phyloP scores from a whole-genome alignment of 495 filamentous ascomycete species.

The Trichoderma gamsii region DNA sequence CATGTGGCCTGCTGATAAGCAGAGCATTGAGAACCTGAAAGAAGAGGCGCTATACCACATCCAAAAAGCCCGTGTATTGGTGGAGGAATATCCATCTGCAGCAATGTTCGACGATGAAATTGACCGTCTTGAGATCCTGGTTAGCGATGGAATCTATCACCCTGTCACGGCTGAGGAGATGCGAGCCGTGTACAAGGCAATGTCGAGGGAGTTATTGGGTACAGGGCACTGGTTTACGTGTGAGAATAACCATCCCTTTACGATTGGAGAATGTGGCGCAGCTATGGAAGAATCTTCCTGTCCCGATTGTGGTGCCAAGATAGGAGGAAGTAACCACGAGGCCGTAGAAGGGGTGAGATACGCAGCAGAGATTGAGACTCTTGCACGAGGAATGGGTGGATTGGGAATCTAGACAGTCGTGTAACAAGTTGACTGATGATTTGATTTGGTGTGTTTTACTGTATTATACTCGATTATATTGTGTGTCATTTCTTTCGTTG shows the following conservation, averaged over 20 bases:
- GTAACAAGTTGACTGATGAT: background rate
- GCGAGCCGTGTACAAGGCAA: conserved; percentile 40
- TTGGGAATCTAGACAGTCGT: background rate
- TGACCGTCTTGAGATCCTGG: conserved; percentile 21
- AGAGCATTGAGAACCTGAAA: conserved; percentile 24
- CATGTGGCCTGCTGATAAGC: conserved; percentile 27
- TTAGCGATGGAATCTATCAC: conserved; percentile 29
- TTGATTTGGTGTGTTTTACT: too few species aligned
- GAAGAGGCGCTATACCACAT: conserved; percentile 19
- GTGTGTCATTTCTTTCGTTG: too few species aligned
- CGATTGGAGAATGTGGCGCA: conserved; percentile 44
- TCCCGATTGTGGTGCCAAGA: conserved; percentile 55
- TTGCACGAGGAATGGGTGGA: conserved; percentile 20
- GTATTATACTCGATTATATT: too few species aligned
- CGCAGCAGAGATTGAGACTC: conserved; percentile 24
- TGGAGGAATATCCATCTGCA: conserved; percentile 20
- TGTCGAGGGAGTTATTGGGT: conserved; percentile 44
- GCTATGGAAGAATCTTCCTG: conserved; percentile 57
- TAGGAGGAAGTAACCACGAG: conserved; percentile 56
- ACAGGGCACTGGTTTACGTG: conserved; percentile 68
- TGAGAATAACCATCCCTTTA: conserved; percentile 53
- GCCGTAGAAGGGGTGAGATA: conserved; percentile 38
- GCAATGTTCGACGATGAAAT: conserved; percentile 20
- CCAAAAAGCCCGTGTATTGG: conserved; percentile 18
- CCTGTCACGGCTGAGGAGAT: conserved; percentile 33